Evolutionary conservation across 768 basidiomycete species (phyloP).

Genomic region (Vararia minispora): DNA sequence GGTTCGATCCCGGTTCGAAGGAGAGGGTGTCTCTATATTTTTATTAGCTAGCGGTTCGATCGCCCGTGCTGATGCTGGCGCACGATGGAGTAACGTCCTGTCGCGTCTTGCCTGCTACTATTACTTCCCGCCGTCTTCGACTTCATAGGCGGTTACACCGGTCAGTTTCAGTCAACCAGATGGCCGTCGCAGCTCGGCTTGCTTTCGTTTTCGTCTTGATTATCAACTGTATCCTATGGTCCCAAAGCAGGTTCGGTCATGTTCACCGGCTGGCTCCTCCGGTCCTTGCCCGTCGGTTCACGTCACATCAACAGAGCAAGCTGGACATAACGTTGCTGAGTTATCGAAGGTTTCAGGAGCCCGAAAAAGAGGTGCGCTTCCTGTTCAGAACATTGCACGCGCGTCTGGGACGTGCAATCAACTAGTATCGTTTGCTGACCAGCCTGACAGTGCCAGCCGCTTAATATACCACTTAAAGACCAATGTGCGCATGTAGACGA

Average conservation of each 20-base stretch:
- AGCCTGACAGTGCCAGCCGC: conserved; percentile 49
- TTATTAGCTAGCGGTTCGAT: too few relatives aligned
- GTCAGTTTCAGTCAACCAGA: too few relatives aligned
- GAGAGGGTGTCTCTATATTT: too few relatives aligned
- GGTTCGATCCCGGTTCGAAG: too few relatives aligned
- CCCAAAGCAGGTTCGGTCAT: conserved; percentile 25
- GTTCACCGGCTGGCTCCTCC: conserved; percentile 9
- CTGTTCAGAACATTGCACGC: conserved; percentile 1
- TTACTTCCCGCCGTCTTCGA: too few relatives aligned
- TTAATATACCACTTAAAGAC: conserved; percentile 34
- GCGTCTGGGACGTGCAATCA: not conserved
- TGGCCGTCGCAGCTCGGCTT: conserved; percentile 32
- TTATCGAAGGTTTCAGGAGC: not conserved
- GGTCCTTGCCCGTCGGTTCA: not conserved
- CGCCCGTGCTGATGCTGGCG: too few relatives aligned
- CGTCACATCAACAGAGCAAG: conserved; percentile 2
- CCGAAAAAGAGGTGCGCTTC: conserved; percentile 8
- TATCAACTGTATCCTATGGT: conserved; percentile 56
- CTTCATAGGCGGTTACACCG: too few relatives aligned
- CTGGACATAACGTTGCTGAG: conserved; percentile 1
- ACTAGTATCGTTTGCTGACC: not conserved
- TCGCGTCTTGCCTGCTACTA: too few relatives aligned
- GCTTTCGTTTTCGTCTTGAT: conserved; percentile 41
- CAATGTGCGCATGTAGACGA: conserved; percentile 60
- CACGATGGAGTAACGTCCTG: too few relatives aligned